Conservation (phyloP, 352 stramenopile species). For the Globisporangium nagaii region DNA sequence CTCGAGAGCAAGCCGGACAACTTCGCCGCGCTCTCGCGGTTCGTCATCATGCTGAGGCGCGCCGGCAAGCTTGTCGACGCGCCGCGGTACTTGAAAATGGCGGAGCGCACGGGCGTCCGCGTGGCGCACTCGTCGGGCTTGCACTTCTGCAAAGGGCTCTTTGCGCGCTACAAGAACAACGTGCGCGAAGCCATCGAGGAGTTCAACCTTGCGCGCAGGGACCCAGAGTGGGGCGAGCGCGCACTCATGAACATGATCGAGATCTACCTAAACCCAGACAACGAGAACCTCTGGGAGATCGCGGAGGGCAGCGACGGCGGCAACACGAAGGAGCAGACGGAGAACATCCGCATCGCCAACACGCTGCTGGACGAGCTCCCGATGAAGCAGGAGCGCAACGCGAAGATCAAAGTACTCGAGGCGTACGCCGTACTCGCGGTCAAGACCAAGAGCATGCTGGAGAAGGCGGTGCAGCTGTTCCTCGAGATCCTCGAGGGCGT, state of each 20-base stretch:
- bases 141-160: conserved; percentile 90
- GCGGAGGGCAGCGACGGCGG: conserved; percentile 11
- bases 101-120: conserved; percentile 60
- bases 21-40: conserved; percentile 83
- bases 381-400: conserved; percentile 34
- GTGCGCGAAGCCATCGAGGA: conserved; percentile 86
- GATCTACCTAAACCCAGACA: conserved; percentile 93
- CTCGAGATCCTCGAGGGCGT: conserved; percentile 86
- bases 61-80: conserved; percentile 78
- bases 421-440: conserved; percentile 82
- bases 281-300: conserved; percentile 89
- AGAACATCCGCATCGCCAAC: conserved; percentile 87
- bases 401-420: conserved; percentile 81
- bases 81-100: conserved; percentile 74
- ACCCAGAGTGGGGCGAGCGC: conserved; percentile 84
- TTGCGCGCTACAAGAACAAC: conserved; percentile 87
- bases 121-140: conserved; percentile 79
- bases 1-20: conserved; percentile 88
- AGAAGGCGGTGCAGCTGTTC: conserved; percentile 88
- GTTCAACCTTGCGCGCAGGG: conserved; percentile 87
- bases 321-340: conserved; percentile 72
- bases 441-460: conserved; percentile 76
- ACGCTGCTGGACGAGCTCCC: conserved; percentile 85
- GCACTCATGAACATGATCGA: conserved; percentile 92
- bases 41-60: conserved; percentile 85